Base-by-base conservation (phyloP, 1,284 basidiomycete species). In the Takashimella koratensis region DNA sequence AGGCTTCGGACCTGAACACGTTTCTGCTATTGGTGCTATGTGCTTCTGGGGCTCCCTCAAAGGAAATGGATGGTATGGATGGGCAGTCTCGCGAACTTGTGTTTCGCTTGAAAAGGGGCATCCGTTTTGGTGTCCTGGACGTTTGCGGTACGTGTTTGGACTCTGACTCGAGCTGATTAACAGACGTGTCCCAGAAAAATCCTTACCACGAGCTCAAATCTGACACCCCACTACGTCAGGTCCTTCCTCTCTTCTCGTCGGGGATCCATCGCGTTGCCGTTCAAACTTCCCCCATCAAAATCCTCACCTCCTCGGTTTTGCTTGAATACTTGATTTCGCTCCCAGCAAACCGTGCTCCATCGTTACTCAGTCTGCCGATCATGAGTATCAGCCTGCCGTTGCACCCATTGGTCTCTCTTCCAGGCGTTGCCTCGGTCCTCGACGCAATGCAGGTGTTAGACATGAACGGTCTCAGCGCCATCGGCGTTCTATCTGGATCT, bases 401-500 rank as follows among this genome's bases (percentile, higher is more conserved):
- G 6, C 60, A 68, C 51, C 59, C 65, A 1, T 58, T 70, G 11
- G 59, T 71, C 11, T 71, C 70, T 0, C 53, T 71, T 0, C 59
- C 63, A 1, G 55, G 55, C 0, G 57, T 60, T 0, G 63, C 67
- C 0, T 59, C 63, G 0, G 65, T 71, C 10, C 56, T 71, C 3
- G 70, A 70, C 46, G 70, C 70, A 16, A 71, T 71, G 70, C 70
- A 71, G 27, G 58, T 65, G 22, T 67, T 71, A 68, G 61, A 57
- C 24, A 48, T 67, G 11, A 57, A 66, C 43, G 66, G 66, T 11
- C 54, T 68, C 2, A 49, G 62, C 8, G 70, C 67, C 0, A 45
- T 71, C 2, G 70, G 70, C 1, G 68, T 71, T 3, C 44, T 68
- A 0, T 59, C 57, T 3, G 60, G 54, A 11, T 50, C 55, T 2